Percentiles rank a stretch among this genome's conserved stretches.
phyloP scores from a whole-genome alignment of 805 yeast genomes.

The Clavispora santaluciae region DNA sequence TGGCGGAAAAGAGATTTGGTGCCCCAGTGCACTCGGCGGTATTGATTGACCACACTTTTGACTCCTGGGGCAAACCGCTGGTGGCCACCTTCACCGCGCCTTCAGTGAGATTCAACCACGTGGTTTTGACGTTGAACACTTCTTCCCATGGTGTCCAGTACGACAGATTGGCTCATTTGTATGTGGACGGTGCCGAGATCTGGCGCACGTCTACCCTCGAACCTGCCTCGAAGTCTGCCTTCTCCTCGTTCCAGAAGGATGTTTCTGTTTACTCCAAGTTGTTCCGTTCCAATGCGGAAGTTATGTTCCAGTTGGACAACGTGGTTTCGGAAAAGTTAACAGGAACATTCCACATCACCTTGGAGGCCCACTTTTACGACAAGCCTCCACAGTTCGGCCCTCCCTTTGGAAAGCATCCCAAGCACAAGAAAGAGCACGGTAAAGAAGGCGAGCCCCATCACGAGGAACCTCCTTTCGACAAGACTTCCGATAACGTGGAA shows the following conservation, averaged over 20 bases:
- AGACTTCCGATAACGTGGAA: background rate
- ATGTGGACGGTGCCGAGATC: slow-evolving; percentile 56
- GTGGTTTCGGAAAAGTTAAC: slow-evolving; percentile 44
- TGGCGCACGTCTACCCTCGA: slow-evolving; percentile 73
- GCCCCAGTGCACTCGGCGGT: slow-evolving; percentile 37
- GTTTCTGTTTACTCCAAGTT: slow-evolving; percentile 50
- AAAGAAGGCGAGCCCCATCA: background rate
- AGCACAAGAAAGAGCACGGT: background rate
- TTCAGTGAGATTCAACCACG: slow-evolving; percentile 44
- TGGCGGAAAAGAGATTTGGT: slow-evolving; percentile 17
- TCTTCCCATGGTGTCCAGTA: slow-evolving; percentile 51
- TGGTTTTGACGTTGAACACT: slow-evolving; percentile 54
- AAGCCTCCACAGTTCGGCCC: background rate
- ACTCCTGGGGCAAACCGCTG: slow-evolving; percentile 58
- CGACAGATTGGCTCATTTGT: slow-evolving; percentile 62
- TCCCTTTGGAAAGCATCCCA: background rate
- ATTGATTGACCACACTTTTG: slow-evolving; percentile 48
- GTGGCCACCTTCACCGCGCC: slow-evolving; percentile 41
- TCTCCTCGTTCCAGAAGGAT: slow-evolving; percentile 56
- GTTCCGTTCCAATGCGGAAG: slow-evolving; percentile 39
- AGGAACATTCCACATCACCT: slow-evolving; percentile 54
- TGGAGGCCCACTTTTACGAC: slow-evolving; percentile 49
- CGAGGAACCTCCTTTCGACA: background rate
- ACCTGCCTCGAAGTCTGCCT: slow-evolving; percentile 47
- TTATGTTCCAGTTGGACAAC: slow-evolving; percentile 64